phyloP scores from a whole-genome alignment of 2,329 filamentous ascomycete genomes.

The Aspergillus sp. region DNA sequence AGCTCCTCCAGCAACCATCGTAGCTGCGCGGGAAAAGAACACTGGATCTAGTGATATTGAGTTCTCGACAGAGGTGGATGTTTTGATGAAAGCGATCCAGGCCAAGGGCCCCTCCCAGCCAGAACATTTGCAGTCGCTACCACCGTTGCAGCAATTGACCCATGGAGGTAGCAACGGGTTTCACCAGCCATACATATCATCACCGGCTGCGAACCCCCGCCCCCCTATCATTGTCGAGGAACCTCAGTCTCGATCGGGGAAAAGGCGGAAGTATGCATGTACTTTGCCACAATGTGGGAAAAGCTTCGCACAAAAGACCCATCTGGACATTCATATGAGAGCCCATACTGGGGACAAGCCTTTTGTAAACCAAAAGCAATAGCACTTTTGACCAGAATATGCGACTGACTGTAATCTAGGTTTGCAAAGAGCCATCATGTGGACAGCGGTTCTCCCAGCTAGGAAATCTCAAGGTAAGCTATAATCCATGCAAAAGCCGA shows the following conservation, averaged over 20 bases:
- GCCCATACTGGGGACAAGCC: slow-evolving; percentile 89
- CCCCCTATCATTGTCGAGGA: slow-evolving; percentile 33
- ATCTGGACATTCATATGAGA: slow-evolving; percentile 84
- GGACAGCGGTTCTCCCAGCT: slow-evolving; percentile 81
- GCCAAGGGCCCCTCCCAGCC: slow-evolving; percentile 50
- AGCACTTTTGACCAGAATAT: not conserved
- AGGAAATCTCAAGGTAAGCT: slow-evolving; percentile 77
- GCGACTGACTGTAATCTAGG: slow-evolving; percentile 36
- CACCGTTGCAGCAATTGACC: slow-evolving; percentile 36
- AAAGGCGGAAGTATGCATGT: slow-evolving; percentile 70
- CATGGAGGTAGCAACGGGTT: slow-evolving; percentile 23
- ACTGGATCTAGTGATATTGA: slow-evolving; percentile 53
- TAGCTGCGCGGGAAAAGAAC: slow-evolving; percentile 38
- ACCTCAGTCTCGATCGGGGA: slow-evolving; percentile 33
- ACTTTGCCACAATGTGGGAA: slow-evolving; percentile 72
- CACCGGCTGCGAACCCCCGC: slow-evolving; percentile 19
- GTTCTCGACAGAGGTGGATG: slow-evolving; percentile 82
- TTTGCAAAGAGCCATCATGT: slow-evolving; percentile 71
- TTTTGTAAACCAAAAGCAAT: slow-evolving; percentile 62
- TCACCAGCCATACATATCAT: slow-evolving; percentile 21
- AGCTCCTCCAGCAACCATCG: slow-evolving; percentile 5
- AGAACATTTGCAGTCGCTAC: slow-evolving; percentile 31
- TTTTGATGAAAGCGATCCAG: slow-evolving; percentile 86
- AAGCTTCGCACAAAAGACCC: slow-evolving; percentile 86
- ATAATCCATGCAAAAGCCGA: not conserved